Base-by-base conservation (phyloP, 2,329 filamentous ascomycete species). In the Aspergillus eucalypticola region DNA sequence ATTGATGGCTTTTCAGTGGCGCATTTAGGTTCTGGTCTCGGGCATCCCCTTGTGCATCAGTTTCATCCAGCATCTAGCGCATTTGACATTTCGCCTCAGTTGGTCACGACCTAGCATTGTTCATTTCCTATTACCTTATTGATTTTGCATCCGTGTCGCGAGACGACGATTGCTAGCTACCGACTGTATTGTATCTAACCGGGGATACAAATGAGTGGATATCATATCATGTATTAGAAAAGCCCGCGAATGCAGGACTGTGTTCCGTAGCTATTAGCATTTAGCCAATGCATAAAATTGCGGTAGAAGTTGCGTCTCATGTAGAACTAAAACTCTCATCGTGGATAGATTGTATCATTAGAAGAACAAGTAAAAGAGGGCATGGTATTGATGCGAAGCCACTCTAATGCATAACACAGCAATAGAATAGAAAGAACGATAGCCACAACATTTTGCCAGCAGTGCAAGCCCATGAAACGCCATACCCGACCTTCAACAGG, bases 41-140 rank as follows among this genome's bases (percentile, higher is more conserved):
- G 11, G 64, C 55, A 61, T 62, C 60, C 63, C 63, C 62, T 50
- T 70, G 67, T 67, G 68, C 60, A 64, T 69, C 67, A 59, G 69
- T 67, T 64, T 74, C 67, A 66, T 71, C 69, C 63, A 75, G 71
- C 72, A 74, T 74, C 71, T 70, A 73, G 71, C 71, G 72, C 68
- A 66, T 68, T 59, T 64, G 63, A 60, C 58, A 59, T 61, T 50
- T 59, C 41, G 53, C 54, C 62, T 60, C 66, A 58, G 63, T 61
- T 63, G 66, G 59, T 65, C 61, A 69, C 64, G 66, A 67, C 61
- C 61, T 61, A 63, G 67, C 66, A 69, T 72, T 59, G 66, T 69
- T 66, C 39, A 55, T 67, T 62, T 52, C 52, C 53, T 51, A 61
- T 58, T 59, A 53, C 55, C 52, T 61, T 60, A 55, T 49, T 62